Evolutionary conservation across 2,329 filamentous ascomycete species (phyloP), one percentile per base, ranked within the genome.

Genomic region (Phialophora verrucosa): DNA sequence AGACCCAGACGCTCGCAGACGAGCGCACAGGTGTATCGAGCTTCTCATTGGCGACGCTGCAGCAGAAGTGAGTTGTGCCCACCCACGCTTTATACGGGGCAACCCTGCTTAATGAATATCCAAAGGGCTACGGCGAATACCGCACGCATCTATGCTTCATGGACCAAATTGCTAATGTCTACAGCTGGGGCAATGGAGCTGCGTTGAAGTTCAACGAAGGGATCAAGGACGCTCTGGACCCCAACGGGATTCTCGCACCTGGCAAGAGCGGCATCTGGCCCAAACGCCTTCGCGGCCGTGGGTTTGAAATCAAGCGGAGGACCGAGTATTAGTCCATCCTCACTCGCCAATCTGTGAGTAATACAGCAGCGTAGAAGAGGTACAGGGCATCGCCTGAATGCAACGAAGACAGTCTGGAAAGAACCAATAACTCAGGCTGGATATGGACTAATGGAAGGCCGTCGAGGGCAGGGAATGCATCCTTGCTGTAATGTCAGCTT

Each of bases 201-300:
- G 70, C 79, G 69, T 76, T 79, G 74, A 77, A 74, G 63, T 76
- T 83, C 59, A 81, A 81, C 63, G 77, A 82, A 71, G 74, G 70
- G 57, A 76, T 83, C 56, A 83, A 83, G 71, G 78, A 83, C 72
- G 78, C 78, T 1, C 63, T 83, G 10, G 81, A 83, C 73, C 81
- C 81, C 1, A 83, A 82, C 66, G 80, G 81, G 0, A 82, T 83
- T 61, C 66, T 83, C 58, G 79, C 80, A 3, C 81, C 80, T 2
- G 82, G 82, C 0, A 79, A 79, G 65, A 80, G 79, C 65, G 81
- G 81, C 0, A 78, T 83, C 12, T 82, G 80, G 80, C 62, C 62
- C 7, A 35, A 35, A 25, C 29, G 56, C 14, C 50, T 59, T 11
- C 55, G 56, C 25, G 62, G 56, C 2, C 44, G 56, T 7, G 62